A percentile compares a stretch with the other conserved stretches of the same genome.
phyloP scores from a whole-genome alignment of 306 rosid genomes.

The Geum urbanum region DNA sequence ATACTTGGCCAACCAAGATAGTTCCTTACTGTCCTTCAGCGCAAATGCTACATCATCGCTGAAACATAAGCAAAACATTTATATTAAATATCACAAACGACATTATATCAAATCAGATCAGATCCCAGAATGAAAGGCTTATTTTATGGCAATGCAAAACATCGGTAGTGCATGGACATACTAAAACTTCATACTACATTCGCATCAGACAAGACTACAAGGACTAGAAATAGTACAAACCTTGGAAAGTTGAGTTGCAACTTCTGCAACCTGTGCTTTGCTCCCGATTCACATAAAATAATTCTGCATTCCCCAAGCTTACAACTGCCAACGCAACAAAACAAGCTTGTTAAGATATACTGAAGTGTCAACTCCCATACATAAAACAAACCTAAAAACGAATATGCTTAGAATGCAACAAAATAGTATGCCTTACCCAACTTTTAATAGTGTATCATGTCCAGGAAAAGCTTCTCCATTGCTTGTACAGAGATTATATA shows the following conservation, averaged over 20 bases:
- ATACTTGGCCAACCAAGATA: slow-evolving; percentile 86
- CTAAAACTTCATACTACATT: no score
- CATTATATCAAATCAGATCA: no score
- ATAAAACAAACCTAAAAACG: no score
- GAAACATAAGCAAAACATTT: neutral
- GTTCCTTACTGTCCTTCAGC: slow-evolving; percentile 68
- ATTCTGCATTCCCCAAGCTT: slow-evolving; percentile 83
- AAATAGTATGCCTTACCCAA: slow-evolving; percentile 63
- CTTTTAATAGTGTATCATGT: slow-evolving; percentile 67
- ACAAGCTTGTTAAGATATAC: neutral
- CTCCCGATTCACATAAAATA: slow-evolving; percentile 78
- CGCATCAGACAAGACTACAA: neutral
- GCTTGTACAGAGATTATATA: slow-evolving; percentile 63
- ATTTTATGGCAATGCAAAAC: neutral
- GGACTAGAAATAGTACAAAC: slow-evolving; percentile 34
- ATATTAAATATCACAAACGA: neutral
- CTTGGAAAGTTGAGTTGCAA: slow-evolving; percentile 90
- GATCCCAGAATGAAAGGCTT: neutral
- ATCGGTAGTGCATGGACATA: no score
- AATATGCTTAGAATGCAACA: neutral
- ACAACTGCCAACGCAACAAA: slow-evolving; percentile 48
- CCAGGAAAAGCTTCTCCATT: slow-evolving; percentile 84
- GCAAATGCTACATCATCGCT: slow-evolving; percentile 71
- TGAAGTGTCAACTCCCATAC: neutral
- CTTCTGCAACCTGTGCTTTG: slow-evolving; percentile 83